A percentile compares a stretch with the other conserved stretches of the same genome.
Evolutionary conservation across 805 yeast species (phyloP).

Genomic region (Vanderwaltozyma yarrowii): DNA sequence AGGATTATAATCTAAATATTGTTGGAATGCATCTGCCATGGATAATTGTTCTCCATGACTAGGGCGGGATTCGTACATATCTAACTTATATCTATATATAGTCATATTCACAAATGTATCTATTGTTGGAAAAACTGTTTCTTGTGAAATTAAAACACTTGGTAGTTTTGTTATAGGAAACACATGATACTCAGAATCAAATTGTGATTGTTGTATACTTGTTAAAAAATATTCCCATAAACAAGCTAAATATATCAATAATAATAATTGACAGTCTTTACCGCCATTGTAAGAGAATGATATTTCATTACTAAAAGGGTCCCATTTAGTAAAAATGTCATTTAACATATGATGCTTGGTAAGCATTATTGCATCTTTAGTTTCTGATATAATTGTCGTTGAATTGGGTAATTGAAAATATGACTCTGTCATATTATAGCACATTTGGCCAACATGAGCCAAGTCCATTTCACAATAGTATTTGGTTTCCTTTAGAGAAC

Average conservation of each 20-base stretch:
- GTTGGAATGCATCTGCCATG: constrained; percentile 60
- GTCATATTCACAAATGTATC: constrained; percentile 53
- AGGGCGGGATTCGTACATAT: constrained; percentile 31
- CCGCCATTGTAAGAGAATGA: constrained; percentile 94
- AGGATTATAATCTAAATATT: constrained; percentile 46
- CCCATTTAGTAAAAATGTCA: constrained; percentile 24
- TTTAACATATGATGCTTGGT: constrained; percentile 16
- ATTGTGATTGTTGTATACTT: constrained; percentile 17
- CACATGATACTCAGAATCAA: constrained; percentile 2
- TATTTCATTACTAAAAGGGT: constrained; percentile 35
- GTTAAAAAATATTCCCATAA: constrained; percentile 24
- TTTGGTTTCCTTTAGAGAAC: no score
- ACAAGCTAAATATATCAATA: constrained; percentile 60
- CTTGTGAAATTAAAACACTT: constrained; percentile 69
- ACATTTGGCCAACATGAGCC: constrained; percentile 13
- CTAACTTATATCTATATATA: constrained; percentile 43
- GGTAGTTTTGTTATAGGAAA: constrained; percentile 22
- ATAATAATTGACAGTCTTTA: constrained; percentile 88
- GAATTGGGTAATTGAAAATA: constrained; percentile 13
- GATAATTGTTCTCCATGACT: constrained; percentile 17
- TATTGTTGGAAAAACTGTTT: constrained; percentile 63
- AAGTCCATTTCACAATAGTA: constrained; percentile 7
- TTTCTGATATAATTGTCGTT: constrained; percentile 14
- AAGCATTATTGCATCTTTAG: constrained; percentile 20
- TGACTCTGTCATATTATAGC: constrained; percentile 22